These are phyloP conservation scores for Epichloe amarillans DNA, from an alignment of 2,329 filamentous ascomycete genomes.

Conservation along the genomic window DNA sequence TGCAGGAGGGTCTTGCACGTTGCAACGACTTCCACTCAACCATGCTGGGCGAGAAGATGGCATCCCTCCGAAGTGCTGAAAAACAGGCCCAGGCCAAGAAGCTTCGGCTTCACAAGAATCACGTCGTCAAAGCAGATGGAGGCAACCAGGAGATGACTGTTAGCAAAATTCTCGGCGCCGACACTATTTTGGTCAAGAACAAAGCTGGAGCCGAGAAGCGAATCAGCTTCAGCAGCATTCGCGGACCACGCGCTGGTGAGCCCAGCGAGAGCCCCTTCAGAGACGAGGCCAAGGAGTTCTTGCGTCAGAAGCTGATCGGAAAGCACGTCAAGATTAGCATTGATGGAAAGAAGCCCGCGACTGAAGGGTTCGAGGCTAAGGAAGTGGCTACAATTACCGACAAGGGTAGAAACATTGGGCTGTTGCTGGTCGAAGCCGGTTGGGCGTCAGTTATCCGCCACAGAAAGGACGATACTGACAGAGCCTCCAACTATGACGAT, in stretches of 20 bases:
- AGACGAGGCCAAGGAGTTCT: slow-evolving; percentile 89
- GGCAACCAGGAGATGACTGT: slow-evolving; percentile 70
- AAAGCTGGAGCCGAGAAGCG: slow-evolving; percentile 80
- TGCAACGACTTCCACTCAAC: slow-evolving; percentile 96
- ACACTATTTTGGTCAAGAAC: slow-evolving; percentile 75
- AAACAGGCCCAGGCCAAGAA: slow-evolving; percentile 67
- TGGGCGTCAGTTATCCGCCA: slow-evolving; percentile 92
- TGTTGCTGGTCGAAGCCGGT: slow-evolving; percentile 79
- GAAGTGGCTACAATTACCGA: slow-evolving; percentile 83
- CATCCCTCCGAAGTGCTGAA: slow-evolving; percentile 70
- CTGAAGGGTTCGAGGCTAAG: slow-evolving; percentile 82
- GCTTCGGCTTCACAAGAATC: slow-evolving; percentile 68
- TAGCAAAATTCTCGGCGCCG: slow-evolving; percentile 72
- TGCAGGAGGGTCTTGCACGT: slow-evolving; percentile 77
- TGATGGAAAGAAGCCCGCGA: slow-evolving; percentile 81
- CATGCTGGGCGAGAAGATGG: slow-evolving; percentile 81
- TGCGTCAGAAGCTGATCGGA: slow-evolving; percentile 86
- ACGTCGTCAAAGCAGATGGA: slow-evolving; percentile 55
- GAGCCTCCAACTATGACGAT: slow-evolving; percentile 88
- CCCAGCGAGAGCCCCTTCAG: slow-evolving; percentile 77
- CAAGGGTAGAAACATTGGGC: slow-evolving; percentile 75
- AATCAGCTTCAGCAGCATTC: slow-evolving; percentile 82
- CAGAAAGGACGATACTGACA: slow-evolving; percentile 84
- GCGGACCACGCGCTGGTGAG: slow-evolving; percentile 82
- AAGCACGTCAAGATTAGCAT: slow-evolving; percentile 86